Base-by-base conservation (phyloP, 345 rosid species). In the Anacardium occidentale region DNA sequence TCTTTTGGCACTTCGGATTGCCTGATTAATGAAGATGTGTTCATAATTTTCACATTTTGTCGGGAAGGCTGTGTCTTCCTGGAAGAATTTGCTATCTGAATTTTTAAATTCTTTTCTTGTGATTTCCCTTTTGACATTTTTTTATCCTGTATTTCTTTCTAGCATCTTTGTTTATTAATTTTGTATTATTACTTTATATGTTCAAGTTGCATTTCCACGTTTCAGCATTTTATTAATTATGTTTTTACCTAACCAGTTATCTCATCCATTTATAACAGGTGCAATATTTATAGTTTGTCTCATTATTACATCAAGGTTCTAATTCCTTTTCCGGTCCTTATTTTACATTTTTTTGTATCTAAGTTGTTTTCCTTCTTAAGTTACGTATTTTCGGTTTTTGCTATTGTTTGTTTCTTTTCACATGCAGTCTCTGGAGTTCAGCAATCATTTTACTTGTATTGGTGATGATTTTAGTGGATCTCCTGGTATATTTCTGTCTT, bases 361-460 rank as follows among this genome's bases (percentile, higher is more conserved):
- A 52, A n/a, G 50, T 44, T 15, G 47, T 32, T 24, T 34, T 52
- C 9, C 42, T 42, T 48, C 20, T 53, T 69, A 17, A 54, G 42
- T 32, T 59, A 11, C 66, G 34, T 25, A 26, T 51, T 52, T 21
- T 34, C n/a, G 42, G 55, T 53, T 55, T 34, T 66, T 25, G 75
- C 75, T 74, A 64, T 26, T 61, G 58, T 74, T 53, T 56, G 22
- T 59, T 65, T 64, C 69, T 62, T 59, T 81, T 55, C 62, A 71
- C 52, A 80, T 87, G 80, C 86, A 94, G 98, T 83, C 74, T 84
- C 45, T 91, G 98, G 98, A 89, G 86, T 77, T 92, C 98, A 11
- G 86, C 84, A 64, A 92, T 94, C 80, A 83, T 94, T 68, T 69
- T 86, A 64, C 80, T 92, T 69, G 98, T 94, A 21, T 81, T 94